Base-by-base conservation (phyloP, 192 early-diverging fungal genomes). In the Pilaira anomala region DNA sequence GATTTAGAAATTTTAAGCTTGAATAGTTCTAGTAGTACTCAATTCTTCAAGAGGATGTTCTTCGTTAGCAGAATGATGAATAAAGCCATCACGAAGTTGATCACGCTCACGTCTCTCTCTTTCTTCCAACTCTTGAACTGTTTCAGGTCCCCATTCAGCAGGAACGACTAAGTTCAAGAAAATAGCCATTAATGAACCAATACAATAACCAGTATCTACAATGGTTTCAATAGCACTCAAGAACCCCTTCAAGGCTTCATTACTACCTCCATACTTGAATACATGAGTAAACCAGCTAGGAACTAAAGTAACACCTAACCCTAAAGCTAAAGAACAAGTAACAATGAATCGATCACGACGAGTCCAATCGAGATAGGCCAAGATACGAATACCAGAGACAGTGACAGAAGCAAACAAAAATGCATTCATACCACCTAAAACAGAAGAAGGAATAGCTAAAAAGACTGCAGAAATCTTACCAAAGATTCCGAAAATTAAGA, bases 331-430 rank as follows among this genome's bases (percentile, higher is more conserved):
- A 33, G 77, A 60, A 0, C 67, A 67, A 19, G 81, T 70, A 21
- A 75, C 71, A 58, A 83, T 80, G 42, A 83, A 79, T 6, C 81
- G 76, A 55, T 83, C 78, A 28, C 81, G 77, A 14, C 81, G 68
- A 18, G 71, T 77, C 80, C 80, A 83, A 22, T 74, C 51, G 6
- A 79, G 60, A 62, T 75, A 76, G n/a, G 77, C 79, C 44, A 83
- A 68, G 16, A 83, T 83, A 48, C 77, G 76, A 48, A 83, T 82
- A 9, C 81, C 81, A 9, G 81, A 78, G 0, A 77, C 76, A 22
- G 78, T 74, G 3, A 83, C 80, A 18, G 71, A 77, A 18, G 76
- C 74, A 64, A 82, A 83, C 29, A 83, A 53, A 54, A 82, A 83
- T 3, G 73, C 71, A 0, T 78, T 83, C 79, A 83, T 78, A 21